Evolutionary conservation across 805 yeast genomes (phyloP).

Genomic region (Candida pseudoglaebosa): DNA sequence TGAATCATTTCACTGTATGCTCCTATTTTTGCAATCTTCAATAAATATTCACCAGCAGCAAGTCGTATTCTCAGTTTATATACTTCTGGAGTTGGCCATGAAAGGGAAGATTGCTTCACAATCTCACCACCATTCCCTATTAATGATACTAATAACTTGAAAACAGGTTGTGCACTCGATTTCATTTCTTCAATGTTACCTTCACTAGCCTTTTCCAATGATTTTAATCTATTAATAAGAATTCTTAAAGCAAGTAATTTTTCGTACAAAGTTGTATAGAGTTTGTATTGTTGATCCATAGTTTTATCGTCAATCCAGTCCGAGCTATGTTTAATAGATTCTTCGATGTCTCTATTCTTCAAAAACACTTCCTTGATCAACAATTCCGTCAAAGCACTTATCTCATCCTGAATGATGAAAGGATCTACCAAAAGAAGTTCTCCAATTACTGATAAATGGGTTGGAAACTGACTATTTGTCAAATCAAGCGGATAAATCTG

Average conservation of each 20-base stretch:
- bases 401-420: slow-evolving; percentile 44
- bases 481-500: slow-evolving; percentile 49
- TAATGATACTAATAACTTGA: slow-evolving; percentile 62
- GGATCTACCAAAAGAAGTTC: slow-evolving; percentile 54
- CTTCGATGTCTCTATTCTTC: slow-evolving; percentile 40
- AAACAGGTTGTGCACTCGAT: slow-evolving; percentile 52
- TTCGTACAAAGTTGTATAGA: slow-evolving; percentile 34
- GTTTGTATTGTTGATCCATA: slow-evolving; percentile 25
- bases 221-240: slow-evolving; percentile 55
- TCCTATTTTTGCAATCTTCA: slow-evolving; percentile 60
- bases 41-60: slow-evolving; percentile 59
- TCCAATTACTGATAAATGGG: slow-evolving; percentile 57
- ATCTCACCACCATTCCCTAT: slow-evolving; percentile 79
- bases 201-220: slow-evolving; percentile 20
- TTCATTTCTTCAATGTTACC: slow-evolving; percentile 33
- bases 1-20: slow-evolving; percentile 49
- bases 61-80: slow-evolving; percentile 62
- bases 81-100: slow-evolving; percentile 58
- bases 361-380: slow-evolving; percentile 62
- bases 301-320: slow-evolving; percentile 48
- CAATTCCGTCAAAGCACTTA: slow-evolving; percentile 55
- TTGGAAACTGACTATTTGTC: slow-evolving; percentile 36
- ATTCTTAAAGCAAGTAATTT: slow-evolving; percentile 53
- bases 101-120: slow-evolving; percentile 39
- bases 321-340: slow-evolving; percentile 20